Conservation (phyloP, 352 stramenopile species). For the Achlya hypogyna region DNA sequence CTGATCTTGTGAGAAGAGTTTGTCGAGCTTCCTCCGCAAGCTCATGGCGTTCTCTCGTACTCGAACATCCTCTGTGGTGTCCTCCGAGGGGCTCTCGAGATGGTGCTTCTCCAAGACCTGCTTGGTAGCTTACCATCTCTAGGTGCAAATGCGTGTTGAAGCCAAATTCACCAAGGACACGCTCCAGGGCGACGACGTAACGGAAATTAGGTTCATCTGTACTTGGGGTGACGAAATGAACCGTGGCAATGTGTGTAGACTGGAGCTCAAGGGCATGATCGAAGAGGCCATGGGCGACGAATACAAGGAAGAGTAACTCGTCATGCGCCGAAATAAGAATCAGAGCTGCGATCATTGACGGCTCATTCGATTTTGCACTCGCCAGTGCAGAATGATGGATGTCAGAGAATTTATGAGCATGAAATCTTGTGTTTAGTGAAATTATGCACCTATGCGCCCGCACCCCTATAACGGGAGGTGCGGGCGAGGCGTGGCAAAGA, state of each 20-base stretch:
- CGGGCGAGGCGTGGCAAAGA: neutral
- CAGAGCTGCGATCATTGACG: neutral
- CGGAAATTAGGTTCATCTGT: slow-evolving; percentile 55
- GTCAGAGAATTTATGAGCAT: no score
- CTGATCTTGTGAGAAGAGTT: slow-evolving; percentile 46
- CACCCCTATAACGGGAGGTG: neutral
- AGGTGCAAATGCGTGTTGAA: slow-evolving; percentile 77
- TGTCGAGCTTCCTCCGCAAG: slow-evolving; percentile 82
- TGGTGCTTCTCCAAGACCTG: slow-evolving; percentile 41
- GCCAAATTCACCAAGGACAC: slow-evolving; percentile 79
- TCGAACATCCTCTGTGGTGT: slow-evolving; percentile 95
- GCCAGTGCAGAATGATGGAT: no score
- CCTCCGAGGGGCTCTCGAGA: slow-evolving; percentile 93
- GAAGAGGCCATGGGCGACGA: slow-evolving; percentile 82
- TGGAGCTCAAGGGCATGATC: slow-evolving; percentile 85
- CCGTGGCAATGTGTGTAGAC: slow-evolving; percentile 22
- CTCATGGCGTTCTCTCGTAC: slow-evolving; percentile 90
- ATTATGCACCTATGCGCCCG: no score
- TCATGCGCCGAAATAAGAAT: neutral
- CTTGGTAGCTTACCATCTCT: neutral
- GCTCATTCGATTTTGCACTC: neutral
- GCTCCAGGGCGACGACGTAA: slow-evolving; percentile 77
- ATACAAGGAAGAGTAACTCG: slow-evolving; percentile 74
- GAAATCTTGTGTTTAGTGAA: neutral
- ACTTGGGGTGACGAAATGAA: neutral